A percentile compares a stretch with the other conserved stretches of the same genome.
Conservation (phyloP, 2,329 filamentous ascomycete species). For the Aspergillus candidus region DNA sequence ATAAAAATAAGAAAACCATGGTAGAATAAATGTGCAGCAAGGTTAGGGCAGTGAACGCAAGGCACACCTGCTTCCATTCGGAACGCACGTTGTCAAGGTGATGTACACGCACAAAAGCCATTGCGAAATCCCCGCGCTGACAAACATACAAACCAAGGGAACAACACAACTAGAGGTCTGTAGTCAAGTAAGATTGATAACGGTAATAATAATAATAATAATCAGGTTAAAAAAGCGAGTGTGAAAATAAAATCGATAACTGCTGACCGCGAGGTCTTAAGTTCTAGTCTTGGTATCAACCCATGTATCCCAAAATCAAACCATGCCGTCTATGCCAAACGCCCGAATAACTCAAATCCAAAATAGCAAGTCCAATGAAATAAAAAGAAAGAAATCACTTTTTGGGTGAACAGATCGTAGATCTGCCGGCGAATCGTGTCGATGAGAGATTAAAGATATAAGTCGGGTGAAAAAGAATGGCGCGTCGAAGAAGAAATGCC, state of each 20-base stretch:
- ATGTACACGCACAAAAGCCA: slow-evolving; percentile 10
- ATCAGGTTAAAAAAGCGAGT: slow-evolving; percentile 16
- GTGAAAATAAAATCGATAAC: slow-evolving; percentile 11
- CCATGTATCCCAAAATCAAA: slow-evolving; percentile 30
- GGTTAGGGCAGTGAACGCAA: slow-evolving; percentile 3
- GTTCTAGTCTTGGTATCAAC: slow-evolving; percentile 38
- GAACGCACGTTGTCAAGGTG: slow-evolving; percentile 8
- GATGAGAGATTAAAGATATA: slow-evolving; percentile 11
- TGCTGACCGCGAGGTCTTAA: slow-evolving; percentile 34
- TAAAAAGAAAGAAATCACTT: slow-evolving; percentile 20
- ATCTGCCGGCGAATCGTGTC: slow-evolving; percentile 16
- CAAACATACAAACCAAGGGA: slow-evolving; percentile 12
- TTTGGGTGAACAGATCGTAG: slow-evolving; percentile 18
- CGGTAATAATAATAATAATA: slow-evolving; percentile 11
- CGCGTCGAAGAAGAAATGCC: slow-evolving; percentile 18
- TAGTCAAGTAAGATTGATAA: too few relatives aligned
- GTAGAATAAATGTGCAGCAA: slow-evolving; percentile 1
- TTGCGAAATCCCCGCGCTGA: slow-evolving; percentile 16
- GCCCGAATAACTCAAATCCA: slow-evolving; percentile 22
- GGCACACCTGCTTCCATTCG: slow-evolving; percentile 13
- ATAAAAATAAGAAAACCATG: too few relatives aligned
- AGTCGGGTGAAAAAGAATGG: slow-evolving; percentile 5
- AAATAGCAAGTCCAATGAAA: slow-evolving; percentile 10
- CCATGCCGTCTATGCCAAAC: slow-evolving; percentile 36
- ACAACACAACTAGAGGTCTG: not conserved